Evolutionary conservation across 2,329 filamentous ascomycete genomes (phyloP).

Genomic region (Bisporella sp.): DNA sequence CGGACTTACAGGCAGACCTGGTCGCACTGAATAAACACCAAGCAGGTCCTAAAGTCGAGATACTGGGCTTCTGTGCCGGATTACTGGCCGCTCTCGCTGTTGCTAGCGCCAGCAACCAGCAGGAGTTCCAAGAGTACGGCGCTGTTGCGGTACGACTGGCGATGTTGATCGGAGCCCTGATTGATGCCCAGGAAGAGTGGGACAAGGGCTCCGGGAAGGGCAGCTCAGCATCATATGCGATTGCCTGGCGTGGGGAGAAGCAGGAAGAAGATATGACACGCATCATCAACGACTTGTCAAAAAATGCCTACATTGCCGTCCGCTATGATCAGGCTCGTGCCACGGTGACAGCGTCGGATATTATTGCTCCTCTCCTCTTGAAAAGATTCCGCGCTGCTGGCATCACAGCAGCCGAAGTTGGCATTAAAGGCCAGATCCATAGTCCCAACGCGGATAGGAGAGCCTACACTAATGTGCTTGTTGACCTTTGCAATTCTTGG

Average conservation of each 20-base stretch:
- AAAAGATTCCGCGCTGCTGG: slow-evolving; percentile 8
- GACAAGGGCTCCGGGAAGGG: slow-evolving; percentile 5
- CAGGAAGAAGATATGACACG: slow-evolving; percentile 10
- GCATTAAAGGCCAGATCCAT: slow-evolving; percentile 30
- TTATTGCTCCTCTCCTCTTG: slow-evolving; percentile 16
- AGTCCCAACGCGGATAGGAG: background rate
- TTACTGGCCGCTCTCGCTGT: slow-evolving; percentile 33
- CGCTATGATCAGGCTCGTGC: slow-evolving; percentile 30
- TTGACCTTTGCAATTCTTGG: slow-evolving; percentile 23
- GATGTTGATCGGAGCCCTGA: slow-evolving; percentile 31
- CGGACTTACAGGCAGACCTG: background rate
- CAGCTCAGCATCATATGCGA: slow-evolving; percentile 20
- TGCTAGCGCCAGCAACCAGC: slow-evolving; percentile 20
- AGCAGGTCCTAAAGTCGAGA: slow-evolving; percentile 9
- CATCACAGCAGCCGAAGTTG: slow-evolving; percentile 24
- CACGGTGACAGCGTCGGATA: slow-evolving; percentile 28
- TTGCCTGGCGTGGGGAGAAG: slow-evolving; percentile 16
- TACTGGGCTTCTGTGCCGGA: slow-evolving; percentile 34
- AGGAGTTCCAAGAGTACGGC: slow-evolving; percentile 29
- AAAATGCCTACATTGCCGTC: slow-evolving; percentile 30
- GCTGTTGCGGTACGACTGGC: slow-evolving; percentile 32
- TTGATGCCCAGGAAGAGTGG: slow-evolving; percentile 29
- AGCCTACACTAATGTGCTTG: slow-evolving; percentile 11
- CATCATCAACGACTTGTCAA: slow-evolving; percentile 13
- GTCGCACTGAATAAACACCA: background rate